phyloP scores from a whole-genome alignment of 345 rosid species.

The Eucalyptus viminalis region DNA sequence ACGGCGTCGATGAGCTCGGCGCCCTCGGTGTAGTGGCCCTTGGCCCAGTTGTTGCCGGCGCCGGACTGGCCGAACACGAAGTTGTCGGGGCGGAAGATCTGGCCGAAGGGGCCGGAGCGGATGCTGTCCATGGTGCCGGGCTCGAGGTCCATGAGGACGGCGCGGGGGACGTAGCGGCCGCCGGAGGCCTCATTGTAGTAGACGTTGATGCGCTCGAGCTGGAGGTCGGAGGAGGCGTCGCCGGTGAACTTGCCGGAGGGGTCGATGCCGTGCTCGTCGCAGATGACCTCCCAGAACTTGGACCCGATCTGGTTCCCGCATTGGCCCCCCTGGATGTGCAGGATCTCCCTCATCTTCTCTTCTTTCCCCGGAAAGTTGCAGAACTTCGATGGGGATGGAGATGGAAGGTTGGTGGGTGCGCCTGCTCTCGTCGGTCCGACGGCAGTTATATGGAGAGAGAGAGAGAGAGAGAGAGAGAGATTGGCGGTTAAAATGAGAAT shows the following conservation, averaged over 20 bases:
- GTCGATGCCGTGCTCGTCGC: conserved; percentile 92
- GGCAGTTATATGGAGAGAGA: neutral
- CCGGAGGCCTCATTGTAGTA: conserved; percentile 94
- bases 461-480: neutral
- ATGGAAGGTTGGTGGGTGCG: neutral
- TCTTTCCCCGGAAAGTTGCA: neutral
- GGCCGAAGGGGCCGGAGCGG: conserved; percentile 85
- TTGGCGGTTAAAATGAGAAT: neutral
- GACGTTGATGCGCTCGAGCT: conserved; percentile 86
- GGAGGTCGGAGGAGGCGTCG: conserved; percentile 53
- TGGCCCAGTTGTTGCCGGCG: conserved; percentile 85
- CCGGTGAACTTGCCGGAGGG: conserved; percentile 59
- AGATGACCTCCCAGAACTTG: conserved; percentile 97
- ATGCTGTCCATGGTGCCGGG: conserved; percentile 99
- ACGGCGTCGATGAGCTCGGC: conserved; percentile 92
- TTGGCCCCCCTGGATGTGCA: conserved; percentile 93
- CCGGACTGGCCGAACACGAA: conserved; percentile 84
- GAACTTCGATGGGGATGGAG: neutral
- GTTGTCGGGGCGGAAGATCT: conserved; percentile 83
- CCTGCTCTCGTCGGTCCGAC: neutral
- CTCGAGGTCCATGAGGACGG: conserved; percentile 98
- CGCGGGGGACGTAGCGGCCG: conserved; percentile 87
- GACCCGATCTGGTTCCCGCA: conserved; percentile 99
- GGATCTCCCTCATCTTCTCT: conserved; percentile 80
- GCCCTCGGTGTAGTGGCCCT: conserved; percentile 93